phyloP scores from a whole-genome alignment of 1,284 basidiomycete genomes.

The Cryptococcus sp. region DNA sequence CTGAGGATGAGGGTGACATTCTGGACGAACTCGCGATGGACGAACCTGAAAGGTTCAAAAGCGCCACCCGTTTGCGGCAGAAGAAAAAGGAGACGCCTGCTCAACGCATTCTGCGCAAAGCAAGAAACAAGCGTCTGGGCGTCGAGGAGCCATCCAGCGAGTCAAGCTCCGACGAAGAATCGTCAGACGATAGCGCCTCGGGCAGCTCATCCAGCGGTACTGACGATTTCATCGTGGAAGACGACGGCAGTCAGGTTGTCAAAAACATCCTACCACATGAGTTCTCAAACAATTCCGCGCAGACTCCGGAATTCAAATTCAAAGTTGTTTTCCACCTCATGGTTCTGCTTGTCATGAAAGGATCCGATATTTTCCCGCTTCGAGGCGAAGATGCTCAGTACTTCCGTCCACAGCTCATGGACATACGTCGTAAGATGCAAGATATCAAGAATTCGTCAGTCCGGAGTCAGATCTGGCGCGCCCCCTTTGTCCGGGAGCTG shows the following conservation, averaged over 20 bases:
- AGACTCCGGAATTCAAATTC: conserved; percentile 55
- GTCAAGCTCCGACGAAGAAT: conserved; percentile 50
- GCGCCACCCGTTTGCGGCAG: conserved; percentile 52
- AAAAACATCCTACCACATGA: conserved; percentile 64
- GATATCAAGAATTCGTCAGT: conserved; percentile 72
- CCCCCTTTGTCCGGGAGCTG: conserved; percentile 66
- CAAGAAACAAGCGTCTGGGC: conserved; percentile 24
- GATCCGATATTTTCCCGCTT: conserved; percentile 27
- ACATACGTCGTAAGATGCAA: conserved; percentile 64
- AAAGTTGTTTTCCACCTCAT: conserved; percentile 77
- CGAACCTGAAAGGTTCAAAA: conserved; percentile 54
- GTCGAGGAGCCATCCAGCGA: conserved; percentile 27
- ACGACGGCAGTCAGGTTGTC: conserved; percentile 57
- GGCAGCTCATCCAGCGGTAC: conserved; percentile 48
- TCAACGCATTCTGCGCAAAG: conserved; percentile 45
- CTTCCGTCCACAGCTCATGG: conserved; percentile 29
- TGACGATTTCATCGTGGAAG: conserved; percentile 71
- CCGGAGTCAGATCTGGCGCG: conserved; percentile 74
- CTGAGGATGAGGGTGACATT: conserved; percentile 55
- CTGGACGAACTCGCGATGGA: conserved; percentile 62
- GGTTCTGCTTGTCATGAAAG: conserved; percentile 70
- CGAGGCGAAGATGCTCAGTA: conserved; percentile 26
- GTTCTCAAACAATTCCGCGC: conserved; percentile 74
- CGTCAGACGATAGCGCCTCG: conserved; percentile 15
- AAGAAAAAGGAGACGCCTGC: conserved; percentile 23